Percentiles rank a stretch among this genome's conserved stretches.
Evolutionary conservation across 2,329 filamentous ascomycete genomes (phyloP).

Genomic region (Apiospora arundinis): DNA sequence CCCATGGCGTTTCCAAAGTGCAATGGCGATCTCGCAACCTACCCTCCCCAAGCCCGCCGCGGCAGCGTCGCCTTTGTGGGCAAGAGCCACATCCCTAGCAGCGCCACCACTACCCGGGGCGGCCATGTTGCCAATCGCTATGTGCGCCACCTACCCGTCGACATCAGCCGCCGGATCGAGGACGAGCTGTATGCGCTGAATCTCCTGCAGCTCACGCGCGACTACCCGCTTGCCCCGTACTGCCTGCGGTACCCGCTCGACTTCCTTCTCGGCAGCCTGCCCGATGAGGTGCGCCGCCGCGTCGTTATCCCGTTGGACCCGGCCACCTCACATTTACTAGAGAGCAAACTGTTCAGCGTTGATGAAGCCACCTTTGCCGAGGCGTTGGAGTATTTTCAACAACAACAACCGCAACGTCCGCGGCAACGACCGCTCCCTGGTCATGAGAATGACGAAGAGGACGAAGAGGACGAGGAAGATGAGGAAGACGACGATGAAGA

Average conservation of each 20-base stretch:
- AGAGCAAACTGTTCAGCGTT: not conserved
- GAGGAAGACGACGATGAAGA: not conserved
- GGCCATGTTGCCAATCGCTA: not conserved
- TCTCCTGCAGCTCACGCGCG: conserved; percentile 9
- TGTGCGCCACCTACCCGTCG: not conserved
- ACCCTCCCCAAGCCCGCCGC: not conserved
- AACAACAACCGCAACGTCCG: too few relatives aligned
- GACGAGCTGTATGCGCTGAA: conserved; percentile 17
- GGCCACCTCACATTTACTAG: not conserved
- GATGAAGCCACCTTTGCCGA: not conserved
- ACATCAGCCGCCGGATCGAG: not conserved
- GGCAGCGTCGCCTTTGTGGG: not conserved
- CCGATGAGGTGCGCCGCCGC: not conserved
- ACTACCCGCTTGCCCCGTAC: not conserved
- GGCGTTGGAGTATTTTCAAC: not conserved
- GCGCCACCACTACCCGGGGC: not conserved
- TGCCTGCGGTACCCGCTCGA: conserved; percentile 12
- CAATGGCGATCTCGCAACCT: conserved; percentile 15
- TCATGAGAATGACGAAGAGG: too few relatives aligned
- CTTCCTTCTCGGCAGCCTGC: not conserved
- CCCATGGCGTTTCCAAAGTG: not conserved
- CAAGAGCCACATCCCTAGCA: conserved; percentile 2
- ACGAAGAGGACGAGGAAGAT: not conserved
- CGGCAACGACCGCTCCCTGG: not conserved
- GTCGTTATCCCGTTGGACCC: not conserved